Evolutionary conservation across 306 rosid species (phyloP), one percentile per base, ranked within the genome.

Genomic region (Adenanthera pavonina): DNA sequence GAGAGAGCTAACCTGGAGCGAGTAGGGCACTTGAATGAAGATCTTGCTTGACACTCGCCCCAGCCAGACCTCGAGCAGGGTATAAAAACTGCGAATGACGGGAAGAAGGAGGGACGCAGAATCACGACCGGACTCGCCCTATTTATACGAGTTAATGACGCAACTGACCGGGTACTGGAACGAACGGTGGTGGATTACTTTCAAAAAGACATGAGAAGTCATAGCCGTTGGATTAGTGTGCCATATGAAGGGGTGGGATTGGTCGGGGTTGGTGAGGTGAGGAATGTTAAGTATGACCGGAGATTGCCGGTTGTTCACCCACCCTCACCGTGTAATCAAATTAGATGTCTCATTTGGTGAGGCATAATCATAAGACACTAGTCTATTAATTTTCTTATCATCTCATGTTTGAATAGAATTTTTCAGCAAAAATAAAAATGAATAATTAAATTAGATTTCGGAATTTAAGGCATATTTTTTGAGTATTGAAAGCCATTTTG

Each of bases 261-360:
- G 54, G 36, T 13, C 1, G 71, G 82, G 73, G 92, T 89, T 89
- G 95, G 94, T 89, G 85, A 43, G 40, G 78, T 17, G 8, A 38
- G 65, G 10, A 44, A 54, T 15, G 19, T 52, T 59, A 11, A 6
- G 16, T 47, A 8, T 49, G 36, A 85, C 93, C 44, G 87, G 92
- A 15, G 53, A 76, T 3, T 33, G 52, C 87, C 91, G 70, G 97
- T 86, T 43, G 36, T 65, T 64, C 86, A 86, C 97, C 92, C 80
- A 89, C 86, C 77, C 77, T 60, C 66, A 44, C 81, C 89, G 71
- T 88, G 70, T 7, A 5, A 60, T 76, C 81, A 15, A 8, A 46
- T 7, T 56, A 8, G 62, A 25, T 25, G 30, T 25, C 30, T 25
- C 30, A 25, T n/a, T 54, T 56, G 33, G 62, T 56, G 33, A n/a